These are phyloP conservation scores for Colletotrichum orchidophilum DNA, from an alignment of 2,329 filamentous ascomycete species.

Conservation along the genomic window DNA sequence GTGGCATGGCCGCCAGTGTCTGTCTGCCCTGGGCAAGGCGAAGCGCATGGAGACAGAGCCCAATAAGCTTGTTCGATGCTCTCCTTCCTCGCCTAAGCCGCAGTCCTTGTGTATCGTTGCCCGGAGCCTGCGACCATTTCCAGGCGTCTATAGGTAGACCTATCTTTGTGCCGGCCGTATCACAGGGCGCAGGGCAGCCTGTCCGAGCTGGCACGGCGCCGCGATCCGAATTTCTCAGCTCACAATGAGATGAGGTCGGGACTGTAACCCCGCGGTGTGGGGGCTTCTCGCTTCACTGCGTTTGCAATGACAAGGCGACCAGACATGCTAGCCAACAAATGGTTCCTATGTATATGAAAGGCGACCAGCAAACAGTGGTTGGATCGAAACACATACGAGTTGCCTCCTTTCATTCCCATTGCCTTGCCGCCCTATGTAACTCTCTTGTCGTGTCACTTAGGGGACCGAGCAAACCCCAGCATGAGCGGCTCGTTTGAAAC, in stretches of 20 bases:
- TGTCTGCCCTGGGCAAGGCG: conserved; percentile 10
- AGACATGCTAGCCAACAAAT: neutral
- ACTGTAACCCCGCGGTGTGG: conserved; percentile 10
- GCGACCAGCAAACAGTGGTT: neutral
- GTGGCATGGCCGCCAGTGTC: neutral
- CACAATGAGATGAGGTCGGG: conserved; percentile 19
- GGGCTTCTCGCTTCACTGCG: neutral
- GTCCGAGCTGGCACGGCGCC: conserved; percentile 19
- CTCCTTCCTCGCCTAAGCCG: neutral
- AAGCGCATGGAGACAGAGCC: conserved; percentile 21
- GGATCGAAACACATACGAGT: neutral
- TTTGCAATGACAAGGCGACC: neutral
- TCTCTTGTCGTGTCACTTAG: neutral
- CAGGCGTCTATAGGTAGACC: neutral
- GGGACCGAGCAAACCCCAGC: conserved; percentile 17
- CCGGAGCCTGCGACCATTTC: conserved; percentile 19
- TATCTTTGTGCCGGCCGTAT: conserved; percentile 22
- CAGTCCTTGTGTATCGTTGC: conserved; percentile 6
- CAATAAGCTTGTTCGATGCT: conserved; percentile 19
- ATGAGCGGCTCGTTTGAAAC: neutral
- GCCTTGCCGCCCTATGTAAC: neutral
- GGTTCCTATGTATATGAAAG: too few species aligned
- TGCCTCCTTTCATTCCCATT: neutral
- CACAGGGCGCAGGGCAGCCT: conserved; percentile 10
- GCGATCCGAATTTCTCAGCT: conserved; percentile 27